Conservation (phyloP, 495 filamentous ascomycete genomes). For the Hyaloscypha variabilis region DNA sequence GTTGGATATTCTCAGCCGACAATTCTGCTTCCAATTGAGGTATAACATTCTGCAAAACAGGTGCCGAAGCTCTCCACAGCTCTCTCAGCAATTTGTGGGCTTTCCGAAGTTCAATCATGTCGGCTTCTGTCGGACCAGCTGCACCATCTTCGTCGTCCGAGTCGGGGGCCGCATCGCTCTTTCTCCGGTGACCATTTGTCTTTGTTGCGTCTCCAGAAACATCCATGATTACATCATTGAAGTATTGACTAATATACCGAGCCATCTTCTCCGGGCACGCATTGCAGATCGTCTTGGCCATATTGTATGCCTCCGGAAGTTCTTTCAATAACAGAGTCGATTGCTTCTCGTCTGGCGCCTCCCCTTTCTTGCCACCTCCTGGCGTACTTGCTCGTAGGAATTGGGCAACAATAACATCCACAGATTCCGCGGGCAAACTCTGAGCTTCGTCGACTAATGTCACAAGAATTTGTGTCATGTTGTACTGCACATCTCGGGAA, state of each 20-base stretch:
- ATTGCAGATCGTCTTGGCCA: slow-evolving; percentile 94
- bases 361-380: slow-evolving; percentile 52
- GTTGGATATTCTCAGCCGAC: slow-evolving; percentile 81
- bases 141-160: slow-evolving; percentile 72
- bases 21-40: slow-evolving; percentile 93
- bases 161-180: slow-evolving; percentile 51
- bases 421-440: slow-evolving; percentile 75
- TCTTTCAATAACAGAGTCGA: slow-evolving; percentile 81
- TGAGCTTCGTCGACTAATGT: slow-evolving; percentile 85
- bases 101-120: slow-evolving; percentile 84
- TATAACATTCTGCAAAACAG: slow-evolving; percentile 89
- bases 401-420: slow-evolving; percentile 95
- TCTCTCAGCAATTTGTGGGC: slow-evolving; percentile 89
- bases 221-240: slow-evolving; percentile 93
- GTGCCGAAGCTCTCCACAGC: slow-evolving; percentile 89
- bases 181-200: slow-evolving; percentile 50
- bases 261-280: slow-evolving; percentile 91
- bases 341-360: slow-evolving; percentile 66
- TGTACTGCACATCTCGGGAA: slow-evolving; percentile 86
- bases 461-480: slow-evolving; percentile 84
- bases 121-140: slow-evolving; percentile 71
- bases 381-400: slow-evolving; percentile 75
- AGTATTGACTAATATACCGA: slow-evolving; percentile 90
- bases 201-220: slow-evolving; percentile 59
- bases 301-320: slow-evolving; percentile 88